These are phyloP conservation scores for Eutypella sp. DNA, from an alignment of 2,329 filamentous ascomycete species.

Conservation along the genomic window DNA sequence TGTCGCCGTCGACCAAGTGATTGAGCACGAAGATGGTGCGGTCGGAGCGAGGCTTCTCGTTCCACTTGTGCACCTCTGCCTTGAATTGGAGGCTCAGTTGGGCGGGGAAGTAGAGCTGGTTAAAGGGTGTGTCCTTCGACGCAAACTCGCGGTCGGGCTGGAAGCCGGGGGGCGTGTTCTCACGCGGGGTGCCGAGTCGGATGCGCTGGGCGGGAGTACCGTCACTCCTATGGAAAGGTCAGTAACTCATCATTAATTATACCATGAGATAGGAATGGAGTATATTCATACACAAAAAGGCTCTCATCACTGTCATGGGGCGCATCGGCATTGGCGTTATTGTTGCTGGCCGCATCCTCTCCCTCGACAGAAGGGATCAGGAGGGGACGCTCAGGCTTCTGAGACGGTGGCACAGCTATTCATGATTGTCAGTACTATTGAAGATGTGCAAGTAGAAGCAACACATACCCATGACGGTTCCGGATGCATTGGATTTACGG, in stretches of 20 bases:
- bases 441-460: neutral
- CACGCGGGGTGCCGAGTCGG: neutral
- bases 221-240: neutral
- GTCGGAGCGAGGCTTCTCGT: neutral
- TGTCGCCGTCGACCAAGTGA: conserved; percentile 3
- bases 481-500: neutral
- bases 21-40: conserved; percentile 5
- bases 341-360: neutral
- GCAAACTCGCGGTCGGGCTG: conserved; percentile 1
- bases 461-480: neutral
- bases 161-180: neutral
- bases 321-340: neutral
- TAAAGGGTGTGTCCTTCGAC: conserved; percentile 1
- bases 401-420: neutral
- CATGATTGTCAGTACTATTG: too few species aligned
- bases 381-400: neutral
- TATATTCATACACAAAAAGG: neutral
- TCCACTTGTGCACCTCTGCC: conserved; percentile 5
- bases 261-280: neutral
- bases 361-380: neutral
- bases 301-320: neutral
- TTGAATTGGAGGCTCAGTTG: conserved; percentile 2
- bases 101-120: conserved; percentile 9
- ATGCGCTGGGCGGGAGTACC: neutral
- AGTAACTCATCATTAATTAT: neutral